A percentile compares a stretch with the other conserved stretches of the same genome.
phyloP scores from a whole-genome alignment of 2,329 filamentous ascomycete species.

The Aureobasidium leucospermi region DNA sequence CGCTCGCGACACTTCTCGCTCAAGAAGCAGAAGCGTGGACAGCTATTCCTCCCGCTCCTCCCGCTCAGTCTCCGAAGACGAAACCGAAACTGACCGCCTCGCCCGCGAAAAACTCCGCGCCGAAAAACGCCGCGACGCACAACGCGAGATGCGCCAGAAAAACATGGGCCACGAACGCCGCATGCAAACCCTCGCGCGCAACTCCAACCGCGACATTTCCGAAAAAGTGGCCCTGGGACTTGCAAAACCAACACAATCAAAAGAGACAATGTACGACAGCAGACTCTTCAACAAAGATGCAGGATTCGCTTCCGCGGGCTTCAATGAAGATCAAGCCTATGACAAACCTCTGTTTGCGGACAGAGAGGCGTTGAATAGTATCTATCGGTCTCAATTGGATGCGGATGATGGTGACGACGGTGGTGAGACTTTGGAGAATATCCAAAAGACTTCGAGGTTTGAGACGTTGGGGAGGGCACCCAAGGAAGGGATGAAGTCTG shows the following conservation, averaged over 20 bases:
- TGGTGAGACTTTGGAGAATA: slow-evolving; percentile 76
- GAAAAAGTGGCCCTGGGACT: slow-evolving; percentile 93
- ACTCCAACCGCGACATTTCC: slow-evolving; percentile 93
- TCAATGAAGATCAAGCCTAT: slow-evolving; percentile 97
- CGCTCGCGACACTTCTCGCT: slow-evolving; percentile 22
- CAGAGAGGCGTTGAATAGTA: slow-evolving; percentile 88
- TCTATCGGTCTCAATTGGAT: slow-evolving; percentile 75
- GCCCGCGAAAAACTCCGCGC: slow-evolving; percentile 71
- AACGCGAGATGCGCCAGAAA: slow-evolving; percentile 84
- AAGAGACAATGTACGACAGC: slow-evolving; percentile 95
- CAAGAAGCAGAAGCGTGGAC: slow-evolving; percentile 19
- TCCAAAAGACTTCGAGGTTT: slow-evolving; percentile 78
- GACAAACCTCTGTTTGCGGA: slow-evolving; percentile 96
- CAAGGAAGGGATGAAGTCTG: slow-evolving; percentile 80
- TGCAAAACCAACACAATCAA: slow-evolving; percentile 95
- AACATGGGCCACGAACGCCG: slow-evolving; percentile 91
- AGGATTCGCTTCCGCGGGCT: slow-evolving; percentile 73
- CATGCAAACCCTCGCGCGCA: slow-evolving; percentile 85
- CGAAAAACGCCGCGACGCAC: slow-evolving; percentile 73
- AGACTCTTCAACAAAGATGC: slow-evolving; percentile 89
- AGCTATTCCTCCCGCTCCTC: slow-evolving; percentile 17
- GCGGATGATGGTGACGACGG: slow-evolving; percentile 69
- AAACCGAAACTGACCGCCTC: slow-evolving; percentile 39
- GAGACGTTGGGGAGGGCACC: slow-evolving; percentile 73
- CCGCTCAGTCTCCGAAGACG: slow-evolving; percentile 30